These are phyloP conservation scores for Xylaria sp. DNA, from an alignment of 2,329 filamentous ascomycete species.

Conservation along the genomic window DNA sequence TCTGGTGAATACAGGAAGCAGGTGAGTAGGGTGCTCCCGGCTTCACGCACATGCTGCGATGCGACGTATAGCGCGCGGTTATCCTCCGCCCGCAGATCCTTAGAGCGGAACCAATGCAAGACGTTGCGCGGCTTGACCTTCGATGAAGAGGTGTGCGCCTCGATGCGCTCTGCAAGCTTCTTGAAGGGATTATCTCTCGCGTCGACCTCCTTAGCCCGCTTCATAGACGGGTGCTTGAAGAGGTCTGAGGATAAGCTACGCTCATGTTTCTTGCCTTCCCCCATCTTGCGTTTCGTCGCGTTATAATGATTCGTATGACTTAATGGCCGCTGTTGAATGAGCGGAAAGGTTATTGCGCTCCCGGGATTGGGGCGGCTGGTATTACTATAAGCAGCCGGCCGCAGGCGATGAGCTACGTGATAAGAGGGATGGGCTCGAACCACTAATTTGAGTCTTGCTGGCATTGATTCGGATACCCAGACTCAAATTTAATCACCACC, in stretches of 20 bases:
- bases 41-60: neutral
- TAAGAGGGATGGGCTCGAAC: neutral
- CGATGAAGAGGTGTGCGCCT: neutral
- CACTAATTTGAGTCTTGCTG: neutral
- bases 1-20: neutral
- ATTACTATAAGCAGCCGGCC: neutral
- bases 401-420: neutral
- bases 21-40: neutral
- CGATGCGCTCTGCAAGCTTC: neutral
- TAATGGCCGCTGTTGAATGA: neutral
- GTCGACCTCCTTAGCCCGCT: neutral
- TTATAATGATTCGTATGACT: neutral
- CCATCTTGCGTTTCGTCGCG: neutral
- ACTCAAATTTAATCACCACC: neutral
- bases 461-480: neutral
- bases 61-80: neutral
- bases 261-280: neutral
- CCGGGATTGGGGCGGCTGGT: neutral
- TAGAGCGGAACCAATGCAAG: neutral
- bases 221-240: neutral
- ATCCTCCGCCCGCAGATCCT: neutral
- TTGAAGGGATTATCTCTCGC: neutral
- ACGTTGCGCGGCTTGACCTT: neutral
- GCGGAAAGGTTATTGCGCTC: no score
- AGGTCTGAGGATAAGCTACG: neutral